phyloP scores from a whole-genome alignment of 805 yeast genomes.

The Teunomyces aglyptinius region DNA sequence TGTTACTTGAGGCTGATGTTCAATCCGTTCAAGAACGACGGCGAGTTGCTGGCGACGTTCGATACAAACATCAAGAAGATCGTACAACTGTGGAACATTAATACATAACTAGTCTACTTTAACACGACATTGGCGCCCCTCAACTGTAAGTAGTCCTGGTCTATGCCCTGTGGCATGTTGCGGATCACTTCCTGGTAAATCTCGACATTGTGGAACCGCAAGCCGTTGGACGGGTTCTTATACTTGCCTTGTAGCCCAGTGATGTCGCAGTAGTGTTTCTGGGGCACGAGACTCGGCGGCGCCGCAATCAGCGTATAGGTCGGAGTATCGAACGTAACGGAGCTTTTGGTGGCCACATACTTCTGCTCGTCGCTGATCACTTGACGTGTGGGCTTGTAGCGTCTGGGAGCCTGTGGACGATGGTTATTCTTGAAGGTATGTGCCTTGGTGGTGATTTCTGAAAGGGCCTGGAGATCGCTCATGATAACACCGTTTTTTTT shows the following conservation, averaged over 20 bases:
- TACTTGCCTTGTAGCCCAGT: constrained; percentile 84
- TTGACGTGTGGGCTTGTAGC: constrained; percentile 75
- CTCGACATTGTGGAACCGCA: constrained; percentile 81
- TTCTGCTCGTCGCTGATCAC: constrained; percentile 75
- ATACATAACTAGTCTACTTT: constrained; percentile 32
- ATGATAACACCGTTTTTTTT: neutral
- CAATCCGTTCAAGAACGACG: constrained; percentile 56
- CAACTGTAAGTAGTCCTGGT: constrained; percentile 85
- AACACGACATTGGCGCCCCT: constrained; percentile 86
- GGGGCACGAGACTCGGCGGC: constrained; percentile 83
- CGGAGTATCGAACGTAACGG: constrained; percentile 49
- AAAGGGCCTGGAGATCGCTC: constrained; percentile 27
- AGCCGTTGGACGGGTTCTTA: constrained; percentile 68
- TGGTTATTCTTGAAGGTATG: constrained; percentile 57
- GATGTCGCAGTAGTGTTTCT: constrained; percentile 85
- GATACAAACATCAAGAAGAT: constrained; percentile 27
- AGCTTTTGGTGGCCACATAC: constrained; percentile 45
- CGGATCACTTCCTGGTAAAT: constrained; percentile 70
- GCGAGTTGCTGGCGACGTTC: constrained; percentile 26
- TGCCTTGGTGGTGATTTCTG: constrained; percentile 39
- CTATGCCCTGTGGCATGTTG: constrained; percentile 84
- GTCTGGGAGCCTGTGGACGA: constrained; percentile 49
- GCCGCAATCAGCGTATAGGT: constrained; percentile 74
- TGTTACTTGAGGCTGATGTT: constrained; percentile 55
- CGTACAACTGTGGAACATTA: constrained; percentile 25